Base-by-base conservation (phyloP, 805 yeast genomes). In the Candida nemodendra region DNA sequence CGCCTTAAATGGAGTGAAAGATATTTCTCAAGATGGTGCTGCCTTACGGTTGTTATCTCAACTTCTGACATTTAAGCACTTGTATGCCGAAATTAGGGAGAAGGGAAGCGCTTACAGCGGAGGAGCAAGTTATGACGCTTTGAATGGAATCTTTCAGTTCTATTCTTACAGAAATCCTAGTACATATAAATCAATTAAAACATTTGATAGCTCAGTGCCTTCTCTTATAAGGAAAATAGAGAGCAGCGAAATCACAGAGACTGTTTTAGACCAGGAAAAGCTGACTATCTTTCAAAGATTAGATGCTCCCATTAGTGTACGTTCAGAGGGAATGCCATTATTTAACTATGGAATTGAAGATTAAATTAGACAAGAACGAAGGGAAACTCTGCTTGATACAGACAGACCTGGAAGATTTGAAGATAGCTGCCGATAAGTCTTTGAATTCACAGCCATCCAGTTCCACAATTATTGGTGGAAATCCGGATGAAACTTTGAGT, bases 21-120 rank as follows among this genome's bases (percentile, higher is more conserved):
- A 87, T 57, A 59, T 70, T 3, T 71, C 79, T 35, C 64, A 71
- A 34, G 97, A 91, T 47, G 89, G 95, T 25, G 95, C 98, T 0
- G 71, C 88, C 1, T 71, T 93, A 30, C 95, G 87, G 61, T 78
- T 93, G 0, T 68, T 93, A 32, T 74, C 96, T 1, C 90, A 84
- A 50, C 59, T 93, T 41, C 61, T 89, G 49, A 82, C 95, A 0
- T 90, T 83, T 62, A 86, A 84, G 54, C 78, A 85, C 49, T 66
- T 93, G 33, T 99, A 93, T 61, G 76, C 87, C 9, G 95, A 89
- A 47, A 79, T 93, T 26, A 76, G 99, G 48, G 99, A 93, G 57
- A 79, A 91, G 54, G 96, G 96, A 40, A 99, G 99, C 42, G 99
- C 99, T 0, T 93, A 93, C 57, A 99, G 99, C 5, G 98, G 96